phyloP scores from a whole-genome alignment of 129 eudicot species.

The Saussurea involucrata region DNA sequence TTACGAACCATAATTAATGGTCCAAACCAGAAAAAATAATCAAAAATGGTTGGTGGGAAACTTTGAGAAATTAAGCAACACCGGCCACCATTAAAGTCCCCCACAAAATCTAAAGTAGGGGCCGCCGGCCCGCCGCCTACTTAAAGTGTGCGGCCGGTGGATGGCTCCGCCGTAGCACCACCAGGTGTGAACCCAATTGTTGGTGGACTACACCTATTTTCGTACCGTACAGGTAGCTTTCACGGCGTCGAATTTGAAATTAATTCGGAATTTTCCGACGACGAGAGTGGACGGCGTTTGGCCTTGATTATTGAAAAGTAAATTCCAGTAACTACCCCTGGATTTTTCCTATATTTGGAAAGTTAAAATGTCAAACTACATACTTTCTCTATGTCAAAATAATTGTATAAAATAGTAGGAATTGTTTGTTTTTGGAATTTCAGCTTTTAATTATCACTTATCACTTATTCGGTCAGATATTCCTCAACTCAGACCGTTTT shows the following conservation, averaged over 20 bases:
- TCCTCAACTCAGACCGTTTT: too few relatives aligned
- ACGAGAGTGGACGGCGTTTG: constrained; percentile 20
- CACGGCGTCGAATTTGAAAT: not conserved
- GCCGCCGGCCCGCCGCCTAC: not conserved
- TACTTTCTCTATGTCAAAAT: not conserved
- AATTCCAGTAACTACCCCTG: not conserved
- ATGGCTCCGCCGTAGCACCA: constrained; percentile 1
- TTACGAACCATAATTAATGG: too few relatives aligned
- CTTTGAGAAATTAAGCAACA: not conserved
- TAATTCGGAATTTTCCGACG: not conserved
- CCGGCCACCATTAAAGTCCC: constrained; percentile 18
- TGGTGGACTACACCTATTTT: not conserved
- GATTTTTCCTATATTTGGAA: not conserved
- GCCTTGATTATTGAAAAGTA: not conserved
- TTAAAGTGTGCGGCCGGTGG: constrained; percentile 18
- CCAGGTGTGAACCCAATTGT: not conserved
- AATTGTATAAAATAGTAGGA: too few relatives aligned
- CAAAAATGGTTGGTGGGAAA: constrained; percentile 16
- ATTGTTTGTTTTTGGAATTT: too few relatives aligned
- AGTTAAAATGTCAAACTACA: not conserved
- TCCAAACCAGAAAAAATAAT: not conserved
- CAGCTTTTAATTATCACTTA: too few relatives aligned
- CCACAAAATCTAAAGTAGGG: constrained; percentile 17
- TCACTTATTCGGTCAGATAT: too few relatives aligned
- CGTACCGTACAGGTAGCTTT: not conserved